Conservation (phyloP, 768 basidiomycete species). For the Dacryopinax primogenitus region DNA sequence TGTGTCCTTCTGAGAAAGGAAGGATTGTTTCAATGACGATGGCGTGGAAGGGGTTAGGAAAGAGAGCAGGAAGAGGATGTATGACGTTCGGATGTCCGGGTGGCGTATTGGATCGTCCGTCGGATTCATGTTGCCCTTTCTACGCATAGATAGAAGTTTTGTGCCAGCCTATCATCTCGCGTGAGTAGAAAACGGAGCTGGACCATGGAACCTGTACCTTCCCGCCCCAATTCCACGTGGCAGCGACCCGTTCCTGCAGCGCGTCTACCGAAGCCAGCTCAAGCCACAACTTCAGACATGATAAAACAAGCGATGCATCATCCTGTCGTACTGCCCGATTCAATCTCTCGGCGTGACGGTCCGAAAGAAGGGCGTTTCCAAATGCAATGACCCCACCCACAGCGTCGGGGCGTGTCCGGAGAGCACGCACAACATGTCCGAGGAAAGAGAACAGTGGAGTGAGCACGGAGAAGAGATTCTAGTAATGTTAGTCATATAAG, state of each 20-base stretch:
- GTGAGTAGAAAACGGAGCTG: background rate
- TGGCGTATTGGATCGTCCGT: constrained; percentile 19
- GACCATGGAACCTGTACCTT: background rate
- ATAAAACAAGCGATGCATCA: constrained; percentile 1
- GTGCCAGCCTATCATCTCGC: constrained; percentile 16
- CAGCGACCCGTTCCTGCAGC: background rate
- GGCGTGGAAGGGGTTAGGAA: constrained; percentile 44
- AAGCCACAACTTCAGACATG: constrained; percentile 1
- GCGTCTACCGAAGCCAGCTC: background rate
- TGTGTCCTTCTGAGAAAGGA: constrained; percentile 55
- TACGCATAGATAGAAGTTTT: constrained; percentile 57
- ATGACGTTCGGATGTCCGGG: constrained; percentile 68
- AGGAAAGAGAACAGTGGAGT: background rate
- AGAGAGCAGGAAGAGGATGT: constrained; percentile 57
- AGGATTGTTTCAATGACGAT: constrained; percentile 43
- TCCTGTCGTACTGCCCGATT: constrained; percentile 1
- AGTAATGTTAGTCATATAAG: background rate
- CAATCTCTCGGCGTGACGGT: background rate
- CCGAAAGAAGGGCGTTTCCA: background rate
- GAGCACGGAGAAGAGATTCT: background rate
- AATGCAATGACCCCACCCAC: background rate
- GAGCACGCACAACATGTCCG: background rate
- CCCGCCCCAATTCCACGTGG: background rate
- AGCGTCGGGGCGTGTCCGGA: background rate
- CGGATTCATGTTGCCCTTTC: constrained; percentile 37